Conservation (phyloP, 1,284 basidiomycete species). For the Cutaneotrichosporon sp. region DNA sequence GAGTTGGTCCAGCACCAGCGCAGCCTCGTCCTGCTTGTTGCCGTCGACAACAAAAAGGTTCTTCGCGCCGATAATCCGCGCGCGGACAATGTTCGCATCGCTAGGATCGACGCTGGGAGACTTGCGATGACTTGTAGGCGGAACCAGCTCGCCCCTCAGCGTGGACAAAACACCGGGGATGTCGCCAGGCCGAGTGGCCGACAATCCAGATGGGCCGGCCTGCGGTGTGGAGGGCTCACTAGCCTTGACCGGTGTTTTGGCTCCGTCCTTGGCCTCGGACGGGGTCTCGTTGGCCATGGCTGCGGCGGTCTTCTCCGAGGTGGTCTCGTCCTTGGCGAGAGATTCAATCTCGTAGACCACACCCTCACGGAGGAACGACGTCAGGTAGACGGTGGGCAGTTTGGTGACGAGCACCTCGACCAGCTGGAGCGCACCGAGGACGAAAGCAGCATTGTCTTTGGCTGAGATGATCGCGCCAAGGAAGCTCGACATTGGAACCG, state of each 20-base stretch:
- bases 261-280: slow-evolving; percentile 11
- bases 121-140: slow-evolving; percentile 51
- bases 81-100: slow-evolving; percentile 84
- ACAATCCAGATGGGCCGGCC: background rate
- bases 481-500: slow-evolving; percentile 86
- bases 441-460: slow-evolving; percentile 78
- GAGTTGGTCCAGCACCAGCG: slow-evolving; percentile 61
- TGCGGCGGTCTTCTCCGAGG: slow-evolving; percentile 34
- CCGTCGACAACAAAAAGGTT: slow-evolving; percentile 57
- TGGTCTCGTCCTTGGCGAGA: slow-evolving; percentile 64
- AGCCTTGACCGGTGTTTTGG: slow-evolving; percentile 10
- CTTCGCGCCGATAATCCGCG: slow-evolving; percentile 79
- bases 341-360: slow-evolving; percentile 87
- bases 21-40: slow-evolving; percentile 63
- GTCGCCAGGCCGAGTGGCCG: background rate
- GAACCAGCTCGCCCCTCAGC: slow-evolving; percentile 45
- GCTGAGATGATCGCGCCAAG: slow-evolving; percentile 87
- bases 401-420: slow-evolving; percentile 84
- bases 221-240: background rate
- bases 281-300: slow-evolving; percentile 23
- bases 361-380: slow-evolving; percentile 85
- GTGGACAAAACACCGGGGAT: slow-evolving; percentile 25
- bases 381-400: slow-evolving; percentile 75
- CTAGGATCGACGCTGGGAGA: slow-evolving; percentile 64
- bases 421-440: slow-evolving; percentile 82